Base-by-base conservation (phyloP, 2,329 filamentous ascomycete genomes). In the Verticillium klebahnii region DNA sequence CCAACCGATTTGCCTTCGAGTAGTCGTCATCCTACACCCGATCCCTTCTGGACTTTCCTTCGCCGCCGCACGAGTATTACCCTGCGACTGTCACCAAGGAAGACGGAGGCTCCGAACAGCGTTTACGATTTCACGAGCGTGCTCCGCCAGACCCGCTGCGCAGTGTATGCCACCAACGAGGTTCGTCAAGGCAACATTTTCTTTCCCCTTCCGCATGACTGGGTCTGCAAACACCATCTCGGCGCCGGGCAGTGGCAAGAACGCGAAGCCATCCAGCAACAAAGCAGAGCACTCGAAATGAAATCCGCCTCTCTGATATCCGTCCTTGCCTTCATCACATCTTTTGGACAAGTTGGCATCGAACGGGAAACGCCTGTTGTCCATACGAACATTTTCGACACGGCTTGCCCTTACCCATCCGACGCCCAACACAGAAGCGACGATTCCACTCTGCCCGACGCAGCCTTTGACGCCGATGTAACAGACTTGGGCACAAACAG, bases 401-500 rank as follows among this genome's bases (percentile, higher is more conserved):
- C 45, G 11, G 45, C n/a, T 52, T n/a, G 12, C 11, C 19, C 23
- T 9, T 23, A 25, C 19, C 11, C 45, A 52, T 8, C n/a, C 45
- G 29, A 29, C 45, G n/a, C 57, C 40, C 25, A 15, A 19, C 58
- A 36, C 57, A 40, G 37, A 36, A 61, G 61, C 45, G 45, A 61
- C 60, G 63, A 62, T 36, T 60, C 62, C 62, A 39, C 59, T 54
- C 14, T 58, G 55, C 37, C 60, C 60, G 63, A 65, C 63, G 63
- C 63, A 64, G 59, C 59, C 56, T 62, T 60, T 59, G 59, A 62
- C 63, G 62, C 58, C 60, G 59, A 62, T 65, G 63, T 3, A 52
- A 15, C 45, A 25, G 19, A 23, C 12, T 19, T 19, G 23, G 19
- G 19, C 45, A 52, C 45, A 52, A 19, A 52, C 45, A 19, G 11